Evolutionary conservation across 805 yeast species (phyloP), one percentile per base, ranked within the genome.

Genomic region (Jamesozyma lodderae): DNA sequence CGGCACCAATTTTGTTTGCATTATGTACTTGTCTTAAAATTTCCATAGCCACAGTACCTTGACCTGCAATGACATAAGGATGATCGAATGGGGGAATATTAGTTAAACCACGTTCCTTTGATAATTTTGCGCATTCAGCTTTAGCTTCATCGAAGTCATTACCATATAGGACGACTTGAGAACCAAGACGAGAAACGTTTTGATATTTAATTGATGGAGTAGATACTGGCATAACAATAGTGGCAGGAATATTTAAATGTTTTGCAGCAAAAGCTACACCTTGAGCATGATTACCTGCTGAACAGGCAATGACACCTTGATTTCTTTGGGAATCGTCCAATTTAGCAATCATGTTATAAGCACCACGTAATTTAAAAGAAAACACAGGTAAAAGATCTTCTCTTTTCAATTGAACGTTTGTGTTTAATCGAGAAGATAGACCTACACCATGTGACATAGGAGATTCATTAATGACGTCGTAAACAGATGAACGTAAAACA

Each of bases 221-320:
- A 2, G 94, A 90, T 3, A 85, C 79, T 2, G 99, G 99, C 99
- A 92, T 92, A 33, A 92, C 97, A 38, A 92, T 92, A 4, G 96
- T 90, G 4, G 97, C 90, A 3, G 95, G 92, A 37, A 92, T 86
- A 20, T 80, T 81, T 54, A 92, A 67, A 42, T 80, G 76, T 43
- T 76, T 77, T 4, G 97, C 95, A 17, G 95, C 81, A 58, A 64
- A 90, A 0, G 98, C 98, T 11, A 92, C 97, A 48, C 99, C 99
- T 59, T 92, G 99, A 1, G 99, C 99, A 53, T 92, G 99, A 62
- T 92, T 92, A 25, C 99, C 99, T 4, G 99, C 99, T 22, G 96
- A 86, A 54, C 97, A 92, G 0, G 97, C 96, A 57, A 94, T 82
- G 39, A 92, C 96, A 51, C 99, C 99, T 69, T 59, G 85, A 51